A percentile compares a stretch with the other conserved stretches of the same genome.
These are phyloP conservation scores for Mrakia hoshinonis DNA, from an alignment of 768 basidiomycete species.

Conservation along the genomic window DNA sequence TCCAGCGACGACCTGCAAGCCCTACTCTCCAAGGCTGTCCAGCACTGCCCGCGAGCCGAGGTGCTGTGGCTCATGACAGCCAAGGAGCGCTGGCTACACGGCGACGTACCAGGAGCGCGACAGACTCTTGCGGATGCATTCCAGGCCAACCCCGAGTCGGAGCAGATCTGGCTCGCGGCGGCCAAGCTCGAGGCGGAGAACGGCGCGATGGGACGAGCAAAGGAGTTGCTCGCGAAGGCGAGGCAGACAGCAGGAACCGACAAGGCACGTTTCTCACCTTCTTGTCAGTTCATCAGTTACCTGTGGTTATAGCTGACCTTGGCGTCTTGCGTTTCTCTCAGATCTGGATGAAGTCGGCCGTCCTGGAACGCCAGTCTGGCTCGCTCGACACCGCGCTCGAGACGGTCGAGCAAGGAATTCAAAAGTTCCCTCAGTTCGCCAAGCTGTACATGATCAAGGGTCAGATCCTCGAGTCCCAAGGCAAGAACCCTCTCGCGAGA, in stretches of 20 bases:
- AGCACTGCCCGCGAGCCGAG: slow-evolving; percentile 89
- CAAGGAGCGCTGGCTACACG: slow-evolving; percentile 89
- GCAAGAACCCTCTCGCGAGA: slow-evolving; percentile 59
- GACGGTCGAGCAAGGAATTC: slow-evolving; percentile 63
- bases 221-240: slow-evolving; percentile 77
- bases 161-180: slow-evolving; percentile 95
- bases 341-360: slow-evolving; percentile 99
- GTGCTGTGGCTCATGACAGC: slow-evolving; percentile 96
- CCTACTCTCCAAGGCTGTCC: slow-evolving; percentile 70
- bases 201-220: slow-evolving; percentile 74
- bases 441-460: slow-evolving; percentile 98
- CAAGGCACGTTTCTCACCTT: slow-evolving; percentile 51
- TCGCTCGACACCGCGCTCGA: slow-evolving; percentile 62
- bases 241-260: slow-evolving; percentile 85
- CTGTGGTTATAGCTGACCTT: neutral
- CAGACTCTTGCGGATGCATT: slow-evolving; percentile 82
- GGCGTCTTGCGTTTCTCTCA: slow-evolving; percentile 36
- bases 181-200: slow-evolving; percentile 96
- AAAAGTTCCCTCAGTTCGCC: slow-evolving; percentile 76
- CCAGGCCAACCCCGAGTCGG: slow-evolving; percentile 89
- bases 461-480: slow-evolving; percentile 61
- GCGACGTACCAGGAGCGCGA: slow-evolving; percentile 83
- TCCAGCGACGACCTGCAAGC: slow-evolving; percentile 67
- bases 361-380: slow-evolving; percentile 85
- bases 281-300: neutral